phyloP scores from a whole-genome alignment of 2,329 filamentous ascomycete species.

The Ascochyta clinopodiicola region DNA sequence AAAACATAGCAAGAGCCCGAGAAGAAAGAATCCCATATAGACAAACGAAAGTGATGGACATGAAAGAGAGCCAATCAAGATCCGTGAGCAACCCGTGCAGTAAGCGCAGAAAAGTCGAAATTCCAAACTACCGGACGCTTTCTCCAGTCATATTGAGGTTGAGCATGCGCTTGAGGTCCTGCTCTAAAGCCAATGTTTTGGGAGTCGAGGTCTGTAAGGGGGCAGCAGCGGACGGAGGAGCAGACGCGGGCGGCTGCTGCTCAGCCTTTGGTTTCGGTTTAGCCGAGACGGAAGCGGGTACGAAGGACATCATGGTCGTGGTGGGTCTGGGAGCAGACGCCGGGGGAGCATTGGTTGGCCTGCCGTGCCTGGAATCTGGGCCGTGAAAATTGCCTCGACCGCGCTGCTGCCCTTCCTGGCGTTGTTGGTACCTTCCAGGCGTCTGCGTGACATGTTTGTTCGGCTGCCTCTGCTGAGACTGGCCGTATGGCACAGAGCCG shows the following conservation, averaged over 20 bases:
- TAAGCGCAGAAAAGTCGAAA: conserved; percentile 25
- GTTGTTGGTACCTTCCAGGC: conserved; percentile 34
- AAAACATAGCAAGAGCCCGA: background rate
- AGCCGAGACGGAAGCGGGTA: conserved; percentile 46
- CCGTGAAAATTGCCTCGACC: conserved; percentile 22
- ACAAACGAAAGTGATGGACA: conserved; percentile 28
- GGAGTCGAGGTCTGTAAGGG: conserved; percentile 24
- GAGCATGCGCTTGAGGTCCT: conserved; percentile 47
- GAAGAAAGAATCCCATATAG: conserved; percentile 22
- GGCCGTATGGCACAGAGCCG: conserved; percentile 36
- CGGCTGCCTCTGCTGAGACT: conserved; percentile 31
- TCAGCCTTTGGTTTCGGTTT: conserved; percentile 31
- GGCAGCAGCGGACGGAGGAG: conserved; percentile 21
- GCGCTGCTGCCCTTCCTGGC: conserved; percentile 32
- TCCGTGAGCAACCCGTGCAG: conserved; percentile 34
- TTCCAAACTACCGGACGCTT: conserved; percentile 31
- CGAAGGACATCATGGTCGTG: conserved; percentile 42
- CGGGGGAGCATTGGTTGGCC: conserved; percentile 23
- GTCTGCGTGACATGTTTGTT: conserved; percentile 33
- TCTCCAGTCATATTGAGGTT: conserved; percentile 37
- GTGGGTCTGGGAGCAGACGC: conserved; percentile 28
- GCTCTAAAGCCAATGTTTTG: conserved; percentile 40
- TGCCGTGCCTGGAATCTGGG: conserved; percentile 14
- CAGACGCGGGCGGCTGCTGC: conserved; percentile 30
- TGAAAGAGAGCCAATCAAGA: conserved; percentile 22